Evolutionary conservation across 306 rosid genomes (phyloP), one percentile per base, ranked within the genome.

Genomic region (Vicia villosa): DNA sequence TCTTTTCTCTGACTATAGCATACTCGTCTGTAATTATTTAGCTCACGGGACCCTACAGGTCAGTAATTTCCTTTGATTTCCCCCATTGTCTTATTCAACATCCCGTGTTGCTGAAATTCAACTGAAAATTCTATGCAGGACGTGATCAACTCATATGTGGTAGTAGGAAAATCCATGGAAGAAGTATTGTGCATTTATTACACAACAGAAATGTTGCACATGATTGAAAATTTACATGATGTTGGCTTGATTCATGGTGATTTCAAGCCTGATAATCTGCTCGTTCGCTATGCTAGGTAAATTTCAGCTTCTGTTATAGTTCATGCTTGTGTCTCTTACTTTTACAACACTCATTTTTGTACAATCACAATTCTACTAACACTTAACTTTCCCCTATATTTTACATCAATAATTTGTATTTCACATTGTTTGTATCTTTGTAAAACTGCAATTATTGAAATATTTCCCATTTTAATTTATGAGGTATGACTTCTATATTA

Each of bases 201-300:
- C 86, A 88, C 97, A 13, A 82, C 69, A 73, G 97, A 94, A 82
- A 90, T 90, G 98, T 87, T 94, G 73, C 79, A 81, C 79, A 88
- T 88, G 95, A 80, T 88, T 19, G 96, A 94, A 75, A 75, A 81
- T 74, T 68, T 94, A 82, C 97, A 88, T 72, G 84, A 75, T 51
- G 88, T 73, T 76, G 92, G 89, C 78, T 83, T 94, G 79, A 83
- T 94, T 80, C 98, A 90, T 82, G 92, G 98, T 30, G 98, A 94
- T 88, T 90, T 94, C 84, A 94, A 94, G 87, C 97, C 98, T 38
- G 98, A 94, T 74, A 94, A 94, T 84, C 78, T 94, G 79, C 91
- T 94, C 22, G 79, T 94, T 81, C 89, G 97, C 47, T 94, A 94
- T 83, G 83, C 97, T 59, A 84, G 92, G 97, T 90, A 85, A 47